Evolutionary conservation across 306 rosid genomes (phyloP).

Genomic region (Aeschynomene evenia): DNA sequence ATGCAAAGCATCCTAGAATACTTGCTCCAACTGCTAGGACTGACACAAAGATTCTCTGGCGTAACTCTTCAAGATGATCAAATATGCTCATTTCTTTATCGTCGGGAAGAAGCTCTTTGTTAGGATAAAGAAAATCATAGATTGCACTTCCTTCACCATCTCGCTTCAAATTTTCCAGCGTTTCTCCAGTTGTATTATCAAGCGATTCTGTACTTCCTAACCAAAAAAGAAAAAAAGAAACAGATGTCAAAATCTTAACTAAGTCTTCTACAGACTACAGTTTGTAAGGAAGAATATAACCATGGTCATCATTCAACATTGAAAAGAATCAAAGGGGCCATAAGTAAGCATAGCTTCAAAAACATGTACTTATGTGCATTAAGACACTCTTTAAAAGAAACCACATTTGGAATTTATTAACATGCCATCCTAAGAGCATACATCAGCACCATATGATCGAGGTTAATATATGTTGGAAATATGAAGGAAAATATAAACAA

Average conservation of each 20-base stretch:
- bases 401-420: neutral
- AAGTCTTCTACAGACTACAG: slow-evolving; percentile 4
- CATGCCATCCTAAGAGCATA: neutral
- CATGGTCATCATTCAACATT: neutral
- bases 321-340: neutral
- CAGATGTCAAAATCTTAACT: slow-evolving; percentile 23
- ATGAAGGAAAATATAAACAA: neutral
- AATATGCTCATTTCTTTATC: slow-evolving; percentile 91
- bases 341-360: slow-evolving; percentile 5
- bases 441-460: neutral
- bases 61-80: slow-evolving; percentile 98
- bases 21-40: slow-evolving; percentile 81
- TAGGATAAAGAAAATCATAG: slow-evolving; percentile 75
- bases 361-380: neutral
- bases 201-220: slow-evolving; percentile 35
- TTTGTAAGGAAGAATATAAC: slow-evolving; percentile 7
- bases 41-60: slow-evolving; percentile 83
- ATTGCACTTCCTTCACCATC: slow-evolving; percentile 48
- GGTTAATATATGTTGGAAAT: neutral
- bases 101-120: slow-evolving; percentile 90
- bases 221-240: neutral
- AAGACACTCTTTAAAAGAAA: neutral
- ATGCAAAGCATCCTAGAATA: slow-evolving; percentile 83
- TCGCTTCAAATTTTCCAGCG: slow-evolving; percentile 34
- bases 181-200: slow-evolving; percentile 41